These are phyloP conservation scores for Tricholoma matsutake DNA, from an alignment of 768 basidiomycete genomes.

Conservation along the genomic window DNA sequence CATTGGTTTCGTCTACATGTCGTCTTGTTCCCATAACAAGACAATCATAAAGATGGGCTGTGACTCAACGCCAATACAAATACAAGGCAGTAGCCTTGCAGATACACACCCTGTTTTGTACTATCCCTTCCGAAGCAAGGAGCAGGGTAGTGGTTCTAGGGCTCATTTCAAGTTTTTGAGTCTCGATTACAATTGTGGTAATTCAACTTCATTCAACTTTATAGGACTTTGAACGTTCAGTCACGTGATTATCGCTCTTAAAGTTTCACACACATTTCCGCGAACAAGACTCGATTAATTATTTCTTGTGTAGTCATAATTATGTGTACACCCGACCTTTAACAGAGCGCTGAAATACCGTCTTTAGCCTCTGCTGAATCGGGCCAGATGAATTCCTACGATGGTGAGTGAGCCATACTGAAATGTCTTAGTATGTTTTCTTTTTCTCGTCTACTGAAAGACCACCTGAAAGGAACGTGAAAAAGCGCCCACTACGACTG, in stretches of 20 bases:
- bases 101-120: too few species aligned
- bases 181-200: too few species aligned
- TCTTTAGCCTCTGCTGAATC: conserved; percentile 2
- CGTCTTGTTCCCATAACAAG: background rate
- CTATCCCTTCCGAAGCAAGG: too few species aligned
- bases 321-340: conserved; percentile 13
- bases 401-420: background rate
- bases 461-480: conserved; percentile 55
- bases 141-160: too few species aligned
- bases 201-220: too few species aligned
- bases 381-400: background rate
- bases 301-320: conserved; percentile 17
- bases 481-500: background rate
- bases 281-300: background rate
- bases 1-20: background rate
- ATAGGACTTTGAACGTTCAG: too few species aligned
- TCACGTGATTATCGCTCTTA: too few species aligned
- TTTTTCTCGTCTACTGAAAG: conserved; percentile 99
- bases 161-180: too few species aligned
- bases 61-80: background rate
- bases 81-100: background rate
- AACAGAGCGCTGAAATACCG: conserved; percentile 3
- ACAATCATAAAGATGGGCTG: background rate
- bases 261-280: background rate
- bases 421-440: conserved; percentile 71